A percentile compares a stretch with the other conserved stretches of the same genome.
Evolutionary conservation across 129 eudicot species (phyloP).

Genomic region (Mikania micrantha): DNA sequence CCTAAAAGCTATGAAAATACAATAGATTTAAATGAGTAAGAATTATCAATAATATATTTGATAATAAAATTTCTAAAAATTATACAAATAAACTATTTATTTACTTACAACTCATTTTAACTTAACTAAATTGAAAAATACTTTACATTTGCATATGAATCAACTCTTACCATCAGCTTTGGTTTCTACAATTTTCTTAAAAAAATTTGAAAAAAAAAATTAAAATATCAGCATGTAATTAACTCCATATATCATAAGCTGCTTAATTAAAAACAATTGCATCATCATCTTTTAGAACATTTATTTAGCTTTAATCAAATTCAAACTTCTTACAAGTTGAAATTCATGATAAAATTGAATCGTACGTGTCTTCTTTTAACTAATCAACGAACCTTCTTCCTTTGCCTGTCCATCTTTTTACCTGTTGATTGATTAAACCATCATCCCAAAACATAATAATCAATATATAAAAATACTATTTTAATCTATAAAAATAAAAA

Average conservation of each 20-base stretch:
- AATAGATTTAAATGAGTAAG: too few relatives aligned
- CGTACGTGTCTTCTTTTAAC: not conserved
- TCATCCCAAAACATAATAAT: not conserved
- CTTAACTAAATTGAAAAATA: too few relatives aligned
- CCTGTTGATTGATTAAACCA: conserved; percentile 30
- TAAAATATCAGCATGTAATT: not conserved
- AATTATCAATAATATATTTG: too few relatives aligned
- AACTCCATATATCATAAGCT: not conserved
- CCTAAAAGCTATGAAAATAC: too few relatives aligned
- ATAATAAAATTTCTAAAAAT: too few relatives aligned
- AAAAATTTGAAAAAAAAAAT: too few relatives aligned
- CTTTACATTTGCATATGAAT: too few relatives aligned
- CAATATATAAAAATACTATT: not conserved
- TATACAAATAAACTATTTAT: too few relatives aligned
- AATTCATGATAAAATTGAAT: not conserved
- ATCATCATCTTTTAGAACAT: not conserved
- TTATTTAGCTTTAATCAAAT: not conserved
- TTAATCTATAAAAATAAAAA: not conserved
- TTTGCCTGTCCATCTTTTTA: conserved; percentile 26
- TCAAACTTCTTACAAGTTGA: not conserved
- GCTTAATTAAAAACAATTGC: not conserved
- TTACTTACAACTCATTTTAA: too few relatives aligned
- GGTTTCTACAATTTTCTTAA: too few relatives aligned
- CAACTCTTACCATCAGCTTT: too few relatives aligned
- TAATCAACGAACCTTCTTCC: conserved; percentile 9